These are phyloP conservation scores for Serendipita indica DNA, from an alignment of 768 basidiomycete genomes.

Conservation along the genomic window DNA sequence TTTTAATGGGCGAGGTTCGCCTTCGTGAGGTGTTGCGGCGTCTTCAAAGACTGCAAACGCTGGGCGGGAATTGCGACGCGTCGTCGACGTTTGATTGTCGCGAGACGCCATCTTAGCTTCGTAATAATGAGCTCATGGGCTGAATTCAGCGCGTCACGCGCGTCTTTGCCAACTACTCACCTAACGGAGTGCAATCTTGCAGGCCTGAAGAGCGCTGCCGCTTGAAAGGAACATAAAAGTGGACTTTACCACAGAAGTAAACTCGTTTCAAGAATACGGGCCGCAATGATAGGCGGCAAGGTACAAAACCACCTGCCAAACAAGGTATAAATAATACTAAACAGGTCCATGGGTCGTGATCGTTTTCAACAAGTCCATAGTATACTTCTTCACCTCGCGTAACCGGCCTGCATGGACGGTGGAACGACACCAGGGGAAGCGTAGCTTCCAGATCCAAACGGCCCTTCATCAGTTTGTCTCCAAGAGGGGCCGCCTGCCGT, in stretches of 20 bases:
- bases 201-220: neutral
- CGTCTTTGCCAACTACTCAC: neutral
- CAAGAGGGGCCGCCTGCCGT: neutral
- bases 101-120: too few relatives aligned
- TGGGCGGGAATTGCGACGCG: too few relatives aligned
- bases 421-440: neutral
- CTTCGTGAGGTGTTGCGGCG: neutral
- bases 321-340: neutral
- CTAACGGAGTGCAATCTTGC: neutral
- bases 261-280: too few relatives aligned
- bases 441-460: constrained; percentile 5
- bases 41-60: neutral
- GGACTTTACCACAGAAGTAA: too few relatives aligned
- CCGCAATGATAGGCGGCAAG: too few relatives aligned
- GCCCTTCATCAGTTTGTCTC: neutral
- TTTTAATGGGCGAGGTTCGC: neutral
- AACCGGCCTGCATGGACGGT: neutral
- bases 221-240: too few relatives aligned
- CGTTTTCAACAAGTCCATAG: too few relatives aligned
- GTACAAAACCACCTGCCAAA: too few relatives aligned
- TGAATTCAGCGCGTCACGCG: neutral
- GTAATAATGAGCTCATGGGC: too few relatives aligned
- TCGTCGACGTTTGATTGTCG: too few relatives aligned
- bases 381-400: too few relatives aligned
- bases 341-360: neutral